A percentile compares a stretch with the other conserved stretches of the same genome.
Conservation (phyloP, 371 early-diverging fungal species). For the Haplosporangium sp. region DNA sequence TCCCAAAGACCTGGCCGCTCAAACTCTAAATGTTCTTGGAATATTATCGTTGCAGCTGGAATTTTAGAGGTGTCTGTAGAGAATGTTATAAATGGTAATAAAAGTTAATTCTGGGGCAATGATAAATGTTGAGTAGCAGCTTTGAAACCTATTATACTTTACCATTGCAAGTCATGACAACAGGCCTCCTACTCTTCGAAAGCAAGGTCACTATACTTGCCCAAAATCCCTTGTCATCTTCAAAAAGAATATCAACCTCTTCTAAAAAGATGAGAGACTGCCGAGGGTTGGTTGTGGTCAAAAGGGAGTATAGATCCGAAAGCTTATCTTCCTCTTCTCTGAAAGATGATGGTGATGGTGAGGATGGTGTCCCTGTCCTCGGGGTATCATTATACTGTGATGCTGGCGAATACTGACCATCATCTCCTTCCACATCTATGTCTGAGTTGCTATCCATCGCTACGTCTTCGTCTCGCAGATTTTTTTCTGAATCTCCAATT, state of each 20-base stretch:
- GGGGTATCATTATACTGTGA: slow-evolving; percentile 4
- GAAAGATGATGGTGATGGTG: neutral
- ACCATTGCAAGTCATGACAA: slow-evolving; percentile 87
- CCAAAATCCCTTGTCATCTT: slow-evolving; percentile 89
- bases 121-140: neutral
- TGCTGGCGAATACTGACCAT: neutral
- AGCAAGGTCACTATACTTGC: slow-evolving; percentile 73
- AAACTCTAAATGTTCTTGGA: slow-evolving; percentile 52
- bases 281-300: slow-evolving; percentile 53
- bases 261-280: slow-evolving; percentile 84
- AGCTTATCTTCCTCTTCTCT: slow-evolving; percentile 33
- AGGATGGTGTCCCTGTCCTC: slow-evolving; percentile 8
- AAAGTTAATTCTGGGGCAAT: neutral
- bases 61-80: slow-evolving; percentile 37
- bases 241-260: slow-evolving; percentile 85
- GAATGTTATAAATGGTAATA: neutral
- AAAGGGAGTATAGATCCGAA: slow-evolving; percentile 43
- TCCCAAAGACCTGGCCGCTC: slow-evolving; percentile 31
- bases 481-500: neutral
- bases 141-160: slow-evolving; percentile 5
- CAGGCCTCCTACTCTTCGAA: slow-evolving; percentile 81
- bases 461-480: slow-evolving; percentile 11
- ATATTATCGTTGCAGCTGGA: slow-evolving; percentile 25
- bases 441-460: slow-evolving; percentile 6
- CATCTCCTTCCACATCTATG: slow-evolving; percentile 21